phyloP scores from a whole-genome alignment of 2,329 filamentous ascomycete species.

The Acrodontium crateriforme region DNA sequence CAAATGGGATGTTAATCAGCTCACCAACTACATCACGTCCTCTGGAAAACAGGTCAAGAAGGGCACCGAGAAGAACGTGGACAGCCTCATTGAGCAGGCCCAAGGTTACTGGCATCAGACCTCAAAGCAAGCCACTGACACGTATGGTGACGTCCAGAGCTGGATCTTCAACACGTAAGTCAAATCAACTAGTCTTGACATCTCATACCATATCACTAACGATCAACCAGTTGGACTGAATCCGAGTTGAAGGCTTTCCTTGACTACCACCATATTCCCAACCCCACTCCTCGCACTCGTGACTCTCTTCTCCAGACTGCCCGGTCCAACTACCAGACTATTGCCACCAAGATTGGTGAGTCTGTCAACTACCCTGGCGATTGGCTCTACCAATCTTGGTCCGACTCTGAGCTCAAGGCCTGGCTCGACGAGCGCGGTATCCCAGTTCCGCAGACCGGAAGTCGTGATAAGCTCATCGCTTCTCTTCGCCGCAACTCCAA shows the following conservation, averaged over 20 bases:
- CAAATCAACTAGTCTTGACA: neutral
- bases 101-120: conserved; percentile 65
- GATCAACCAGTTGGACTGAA: conserved; percentile 60
- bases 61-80: conserved; percentile 52
- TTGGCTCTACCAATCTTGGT: conserved; percentile 87
- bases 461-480: conserved; percentile 77
- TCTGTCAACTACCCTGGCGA: conserved; percentile 78
- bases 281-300: conserved; percentile 73
- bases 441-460: conserved; percentile 69
- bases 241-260: conserved; percentile 88
- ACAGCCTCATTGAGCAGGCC: conserved; percentile 54
- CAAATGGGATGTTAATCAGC: conserved; percentile 58
- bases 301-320: conserved; percentile 67
- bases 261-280: conserved; percentile 74
- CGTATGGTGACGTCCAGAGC: conserved; percentile 60
- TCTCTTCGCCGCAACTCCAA: conserved; percentile 82
- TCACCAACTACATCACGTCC: conserved; percentile 51
- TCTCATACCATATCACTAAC: conserved; percentile 22
- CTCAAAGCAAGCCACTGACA: conserved; percentile 59
- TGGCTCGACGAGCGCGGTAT: conserved; percentile 86
- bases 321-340: conserved; percentile 66
- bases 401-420: conserved; percentile 82
- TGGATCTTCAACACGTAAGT: conserved; percentile 79
- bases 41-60: conserved; percentile 60
- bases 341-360: conserved; percentile 64